A percentile compares a stretch with the other conserved stretches of the same genome.
phyloP scores from a whole-genome alignment of 2,329 filamentous ascomycete species.

The Fusarium musae region DNA sequence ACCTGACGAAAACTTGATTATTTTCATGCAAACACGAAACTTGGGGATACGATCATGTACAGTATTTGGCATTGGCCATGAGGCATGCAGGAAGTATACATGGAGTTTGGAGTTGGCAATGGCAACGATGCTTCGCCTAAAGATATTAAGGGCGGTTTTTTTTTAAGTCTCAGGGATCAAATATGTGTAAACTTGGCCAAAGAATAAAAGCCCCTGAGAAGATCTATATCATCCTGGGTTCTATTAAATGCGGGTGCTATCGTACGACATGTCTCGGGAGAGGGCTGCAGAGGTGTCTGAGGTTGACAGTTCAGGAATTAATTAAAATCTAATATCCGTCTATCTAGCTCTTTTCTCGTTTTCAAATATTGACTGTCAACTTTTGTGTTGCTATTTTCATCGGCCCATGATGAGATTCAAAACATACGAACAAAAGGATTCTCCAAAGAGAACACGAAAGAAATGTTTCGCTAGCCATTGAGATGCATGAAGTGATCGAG shows the following conservation, averaged over 20 bases:
- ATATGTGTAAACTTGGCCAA: neutral
- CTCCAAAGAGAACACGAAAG: conserved; percentile 34
- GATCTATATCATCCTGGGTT: neutral
- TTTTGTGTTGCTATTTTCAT: neutral
- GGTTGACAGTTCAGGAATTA: neutral
- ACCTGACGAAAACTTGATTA: neutral
- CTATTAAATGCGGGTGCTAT: neutral
- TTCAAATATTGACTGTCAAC: neutral
- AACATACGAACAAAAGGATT: conserved; percentile 23
- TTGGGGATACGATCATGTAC: neutral
- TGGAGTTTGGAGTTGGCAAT: conserved; percentile 20
- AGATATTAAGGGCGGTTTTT: neutral
- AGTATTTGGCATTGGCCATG: conserved; percentile 8
- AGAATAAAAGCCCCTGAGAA: neutral
- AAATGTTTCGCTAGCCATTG: conserved; percentile 7
- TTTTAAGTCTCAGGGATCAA: neutral
- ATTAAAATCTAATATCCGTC: neutral
- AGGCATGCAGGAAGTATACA: neutral
- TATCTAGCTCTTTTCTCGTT: conserved; percentile 21
- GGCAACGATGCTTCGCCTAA: neutral
- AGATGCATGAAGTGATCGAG: neutral
- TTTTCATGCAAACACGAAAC: neutral
- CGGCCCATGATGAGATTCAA: neutral
- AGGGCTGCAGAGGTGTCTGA: neutral
- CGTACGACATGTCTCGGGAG: neutral